Evolutionary conservation across 805 yeast species (phyloP), one percentile per base, ranked within the genome.

Genomic region (Ogataea salicorniae): DNA sequence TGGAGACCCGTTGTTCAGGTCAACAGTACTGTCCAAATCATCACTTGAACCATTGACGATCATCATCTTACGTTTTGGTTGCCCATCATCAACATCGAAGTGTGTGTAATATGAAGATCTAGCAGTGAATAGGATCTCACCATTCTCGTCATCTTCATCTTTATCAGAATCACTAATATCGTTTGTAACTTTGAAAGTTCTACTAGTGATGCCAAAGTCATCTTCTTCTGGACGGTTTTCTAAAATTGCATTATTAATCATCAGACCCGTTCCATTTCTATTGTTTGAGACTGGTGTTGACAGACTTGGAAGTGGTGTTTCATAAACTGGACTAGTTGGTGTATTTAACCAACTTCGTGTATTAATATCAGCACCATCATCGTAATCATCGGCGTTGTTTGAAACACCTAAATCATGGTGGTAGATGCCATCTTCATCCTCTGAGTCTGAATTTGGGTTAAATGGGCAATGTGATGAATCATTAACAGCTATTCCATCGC

Each of bases 81-180:
- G 54, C 8, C 36, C 39, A 7, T 53, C 57, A 6, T 48, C 51
- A 16, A 51, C 42, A 17, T 58, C 63, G 47, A 63, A 62, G 9
- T 59, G 64, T 2, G 64, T 50, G 29, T 56, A 58, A 42, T 56
- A 54, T 6, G 72, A 70, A 2, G 72, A 61, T 42, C 62, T 59
- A 2, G 70, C 72, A 6, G 60, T 61, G 47, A 70, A 70, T 40
- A 62, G 63, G 18, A 70, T 45, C 6, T 54, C 61, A 2, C 57
- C 68, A 41, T 58, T 56, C 1, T 49, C 61, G 15, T 52, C 61
- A 16, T 53, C 57, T 9, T 48, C 53, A 15, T 39, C 17, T 15
- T 14, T 31, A 15, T 43, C 38, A 6, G 39, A 37, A 20, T 37
- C 39, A 37, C 29, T 37, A 2, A 26, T 15, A 22, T 37, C 22